Evolutionary conservation across 2,329 filamentous ascomycete genomes (phyloP).

Genomic region (Ophiocordyceps camponoti-saundersi): DNA sequence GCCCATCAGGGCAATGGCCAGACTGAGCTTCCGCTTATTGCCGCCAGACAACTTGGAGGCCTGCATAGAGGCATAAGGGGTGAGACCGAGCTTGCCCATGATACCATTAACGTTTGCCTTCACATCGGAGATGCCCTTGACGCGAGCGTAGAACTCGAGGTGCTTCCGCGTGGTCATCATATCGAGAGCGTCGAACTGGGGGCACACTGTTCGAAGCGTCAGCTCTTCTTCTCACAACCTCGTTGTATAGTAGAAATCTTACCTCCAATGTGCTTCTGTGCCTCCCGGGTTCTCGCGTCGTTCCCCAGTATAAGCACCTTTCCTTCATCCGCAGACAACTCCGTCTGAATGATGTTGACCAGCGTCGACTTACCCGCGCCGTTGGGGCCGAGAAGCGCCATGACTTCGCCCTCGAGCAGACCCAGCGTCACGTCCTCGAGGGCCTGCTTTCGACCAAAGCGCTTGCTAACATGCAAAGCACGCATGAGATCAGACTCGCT

Average conservation of each 20-base stretch:
- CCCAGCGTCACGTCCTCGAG: conserved; percentile 24
- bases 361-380: conserved; percentile 34
- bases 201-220: conserved; percentile 39
- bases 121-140: conserved; percentile 56
- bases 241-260: conserved; percentile 19
- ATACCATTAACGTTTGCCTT: conserved; percentile 57
- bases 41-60: conserved; percentile 65
- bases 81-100: conserved; percentile 55
- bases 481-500: conserved; percentile 43
- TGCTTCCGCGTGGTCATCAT: conserved; percentile 72
- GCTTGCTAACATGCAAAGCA: conserved; percentile 58
- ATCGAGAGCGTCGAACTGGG: conserved; percentile 70
- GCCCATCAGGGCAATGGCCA: conserved; percentile 76
- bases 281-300: conserved; percentile 33
- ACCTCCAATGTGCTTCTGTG: conserved; percentile 47
- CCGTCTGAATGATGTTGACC: conserved; percentile 67
- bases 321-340: conserved; percentile 48
- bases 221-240: not conserved
- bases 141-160: conserved; percentile 62
- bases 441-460: conserved; percentile 52
- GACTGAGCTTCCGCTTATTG: conserved; percentile 70
- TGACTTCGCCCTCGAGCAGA: too few species aligned
- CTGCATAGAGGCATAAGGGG: conserved; percentile 50
- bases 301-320: conserved; percentile 63
- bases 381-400: too few species aligned